Evolutionary conservation across 2,329 filamentous ascomycete genomes (phyloP).

Genomic region (Fusarium kyushuense): DNA sequence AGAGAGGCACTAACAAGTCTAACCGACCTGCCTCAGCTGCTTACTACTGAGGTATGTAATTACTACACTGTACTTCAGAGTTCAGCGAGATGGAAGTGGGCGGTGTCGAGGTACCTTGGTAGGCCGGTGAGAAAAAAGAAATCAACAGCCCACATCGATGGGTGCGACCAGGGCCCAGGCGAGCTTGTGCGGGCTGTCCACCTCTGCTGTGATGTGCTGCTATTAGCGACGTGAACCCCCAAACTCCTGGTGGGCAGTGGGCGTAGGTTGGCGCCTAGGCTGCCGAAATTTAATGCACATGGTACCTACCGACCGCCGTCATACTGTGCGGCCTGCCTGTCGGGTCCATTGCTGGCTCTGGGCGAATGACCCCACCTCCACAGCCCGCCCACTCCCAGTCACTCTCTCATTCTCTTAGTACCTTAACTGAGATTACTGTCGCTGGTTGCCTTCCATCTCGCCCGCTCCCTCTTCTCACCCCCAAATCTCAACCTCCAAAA

Average conservation of each 20-base stretch:
- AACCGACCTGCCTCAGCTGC: not conserved
- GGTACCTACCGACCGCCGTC: not conserved
- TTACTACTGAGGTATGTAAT: not conserved
- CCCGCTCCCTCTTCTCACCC: conserved; percentile 45
- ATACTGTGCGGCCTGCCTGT: conserved; percentile 40
- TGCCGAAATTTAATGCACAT: conserved; percentile 22
- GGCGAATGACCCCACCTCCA: conserved; percentile 43
- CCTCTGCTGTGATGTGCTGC: not conserved
- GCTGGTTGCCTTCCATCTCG: conserved; percentile 25
- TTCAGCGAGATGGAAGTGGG: not conserved
- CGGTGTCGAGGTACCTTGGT: conserved; percentile 3
- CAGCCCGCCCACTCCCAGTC: conserved; percentile 30
- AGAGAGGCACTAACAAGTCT: conserved; percentile 23
- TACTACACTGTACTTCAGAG: not conserved
- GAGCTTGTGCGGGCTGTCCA: not conserved
- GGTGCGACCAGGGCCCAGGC: not conserved
- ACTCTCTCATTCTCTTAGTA: conserved; percentile 21
- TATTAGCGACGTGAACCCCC: conserved; percentile 6
- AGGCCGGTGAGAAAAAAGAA: not conserved
- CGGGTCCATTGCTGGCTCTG: conserved; percentile 6
- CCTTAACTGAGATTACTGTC: conserved; percentile 26
- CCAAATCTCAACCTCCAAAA: conserved; percentile 48
- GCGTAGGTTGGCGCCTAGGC: conserved; percentile 4
- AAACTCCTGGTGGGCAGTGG: not conserved
- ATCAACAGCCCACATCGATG: conserved; percentile 3